Evolutionary conservation across 1,284 basidiomycete species (phyloP), one percentile per base, ranked within the genome.

Genomic region (Puccinia coronata): DNA sequence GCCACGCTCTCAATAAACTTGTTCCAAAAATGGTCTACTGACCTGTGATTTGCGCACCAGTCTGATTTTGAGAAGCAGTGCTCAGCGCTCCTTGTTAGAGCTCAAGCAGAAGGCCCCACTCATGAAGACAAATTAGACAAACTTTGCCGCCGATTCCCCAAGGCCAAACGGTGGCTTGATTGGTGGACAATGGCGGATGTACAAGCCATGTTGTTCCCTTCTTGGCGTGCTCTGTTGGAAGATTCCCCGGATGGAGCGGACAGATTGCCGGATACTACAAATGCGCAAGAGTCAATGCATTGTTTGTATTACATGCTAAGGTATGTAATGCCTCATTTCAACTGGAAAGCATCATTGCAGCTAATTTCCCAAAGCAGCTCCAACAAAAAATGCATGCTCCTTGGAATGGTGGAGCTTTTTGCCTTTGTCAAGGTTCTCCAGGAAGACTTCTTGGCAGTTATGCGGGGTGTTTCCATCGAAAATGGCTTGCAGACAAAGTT

Each of bases 291-390:
- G n/a, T n/a, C n/a, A n/a, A n/a, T n/a, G n/a, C n/a, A n/a, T n/a
- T n/a, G n/a, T n/a, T n/a, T n/a, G n/a, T n/a, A 65, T 49, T 72
- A 72, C 31, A 53, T 51, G 47, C 20, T 72, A 25, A 53, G 70
- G 47, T 36, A 72, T 53, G 69, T 49, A 25, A 14, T 53, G 20
- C n/a, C 5, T 1, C 23, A 14, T 23, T 6, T 65, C 6, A 39
- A 36, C 14, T 28, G 4, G 34, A 65, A 39, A 28, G 12, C 41
- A 18, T 8, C 43, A 8, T 39, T 47, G 34, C n/a, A n/a, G n/a
- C n/a, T n/a, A n/a, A n/a, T n/a, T n/a, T n/a, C n/a, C n/a, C n/a
- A n/a, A n/a, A n/a, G n/a, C n/a, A n/a, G n/a, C n/a, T n/a, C n/a
- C n/a, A n/a, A n/a, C n/a, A n/a, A n/a, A n/a, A n/a, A n/a, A n/a